A percentile compares a stretch with the other conserved stretches of the same genome.
Evolutionary conservation across 768 basidiomycete species (phyloP).

Genomic region (Amanita rubescens): DNA sequence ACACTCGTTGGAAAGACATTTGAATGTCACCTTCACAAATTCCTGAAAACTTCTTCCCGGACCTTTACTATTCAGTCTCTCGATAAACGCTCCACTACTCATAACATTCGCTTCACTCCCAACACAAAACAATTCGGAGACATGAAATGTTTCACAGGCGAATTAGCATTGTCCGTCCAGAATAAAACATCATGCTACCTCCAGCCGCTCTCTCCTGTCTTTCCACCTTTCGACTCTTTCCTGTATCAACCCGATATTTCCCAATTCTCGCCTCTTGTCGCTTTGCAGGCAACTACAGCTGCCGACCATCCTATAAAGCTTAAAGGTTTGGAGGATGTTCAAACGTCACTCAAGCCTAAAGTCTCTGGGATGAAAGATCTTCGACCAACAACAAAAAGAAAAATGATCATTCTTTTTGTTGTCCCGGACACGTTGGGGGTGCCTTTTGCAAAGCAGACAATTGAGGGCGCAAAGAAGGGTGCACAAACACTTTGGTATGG

Average conservation of each 20-base stretch:
- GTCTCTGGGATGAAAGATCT: no score
- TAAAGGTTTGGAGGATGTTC: no score
- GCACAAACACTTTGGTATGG: neutral
- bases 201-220: no score
- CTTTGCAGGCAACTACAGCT: neutral
- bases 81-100: neutral
- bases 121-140: neutral
- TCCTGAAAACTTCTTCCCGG: no score
- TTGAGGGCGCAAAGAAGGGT: no score
- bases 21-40: neutral
- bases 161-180: neutral
- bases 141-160: neutral
- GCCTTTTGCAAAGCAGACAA: no score
- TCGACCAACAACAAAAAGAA: no score
- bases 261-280: no score
- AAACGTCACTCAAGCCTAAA: no score
- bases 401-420: no score
- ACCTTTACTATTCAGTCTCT: neutral
- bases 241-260: neutral
- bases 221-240: neutral
- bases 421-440: no score
- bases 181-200: neutral
- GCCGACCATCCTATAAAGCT: neutral
- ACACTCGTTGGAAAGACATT: slow-evolving; percentile 3
- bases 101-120: neutral